A percentile compares a stretch with the other conserved stretches of the same genome.
Evolutionary conservation across 352 stramenopile species (phyloP).

Genomic region (Thalassiosira hispida): DNA sequence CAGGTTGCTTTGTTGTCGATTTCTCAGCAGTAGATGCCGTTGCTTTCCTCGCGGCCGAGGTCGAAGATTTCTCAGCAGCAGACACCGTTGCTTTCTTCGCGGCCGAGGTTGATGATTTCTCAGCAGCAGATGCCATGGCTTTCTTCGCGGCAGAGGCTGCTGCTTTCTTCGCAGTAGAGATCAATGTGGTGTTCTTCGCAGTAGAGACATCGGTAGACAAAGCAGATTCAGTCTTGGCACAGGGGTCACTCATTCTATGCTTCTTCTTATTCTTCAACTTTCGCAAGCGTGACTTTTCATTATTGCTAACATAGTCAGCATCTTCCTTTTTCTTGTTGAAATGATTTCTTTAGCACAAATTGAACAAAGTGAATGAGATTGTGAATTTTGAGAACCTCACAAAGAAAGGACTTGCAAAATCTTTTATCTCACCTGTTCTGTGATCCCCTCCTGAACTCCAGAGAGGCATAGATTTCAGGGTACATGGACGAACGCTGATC

Average conservation of each 20-base stretch:
- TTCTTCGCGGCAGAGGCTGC: too few relatives aligned
- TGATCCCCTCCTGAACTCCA: slow-evolving; percentile 44
- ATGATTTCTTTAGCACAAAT: slow-evolving; percentile 18
- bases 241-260: neutral
- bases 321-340: slow-evolving; percentile 27
- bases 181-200: neutral
- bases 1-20: slow-evolving; percentile 11
- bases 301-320: slow-evolving; percentile 13
- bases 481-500: slow-evolving; percentile 40
- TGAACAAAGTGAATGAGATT: too few relatives aligned
- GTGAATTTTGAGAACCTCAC: too few relatives aligned
- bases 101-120: neutral
- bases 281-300: slow-evolving; percentile 7
- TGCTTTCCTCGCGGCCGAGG: neutral
- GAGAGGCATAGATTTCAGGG: slow-evolving; percentile 42
- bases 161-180: neutral
- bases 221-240: neutral
- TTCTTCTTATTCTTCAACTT: slow-evolving; percentile 4
- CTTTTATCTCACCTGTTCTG: slow-evolving; percentile 22
- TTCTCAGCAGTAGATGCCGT: slow-evolving; percentile 16
- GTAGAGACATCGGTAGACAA: neutral
- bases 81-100: slow-evolving; percentile 5
- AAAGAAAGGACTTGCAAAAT: too few relatives aligned
- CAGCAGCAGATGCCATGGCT: slow-evolving; percentile 13
- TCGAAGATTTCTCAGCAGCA: neutral